Evolutionary conservation across 495 filamentous ascomycete species (phyloP), one percentile per base, ranked within the genome.

Genomic region (Lasiosphaeris hirsuta): DNA sequence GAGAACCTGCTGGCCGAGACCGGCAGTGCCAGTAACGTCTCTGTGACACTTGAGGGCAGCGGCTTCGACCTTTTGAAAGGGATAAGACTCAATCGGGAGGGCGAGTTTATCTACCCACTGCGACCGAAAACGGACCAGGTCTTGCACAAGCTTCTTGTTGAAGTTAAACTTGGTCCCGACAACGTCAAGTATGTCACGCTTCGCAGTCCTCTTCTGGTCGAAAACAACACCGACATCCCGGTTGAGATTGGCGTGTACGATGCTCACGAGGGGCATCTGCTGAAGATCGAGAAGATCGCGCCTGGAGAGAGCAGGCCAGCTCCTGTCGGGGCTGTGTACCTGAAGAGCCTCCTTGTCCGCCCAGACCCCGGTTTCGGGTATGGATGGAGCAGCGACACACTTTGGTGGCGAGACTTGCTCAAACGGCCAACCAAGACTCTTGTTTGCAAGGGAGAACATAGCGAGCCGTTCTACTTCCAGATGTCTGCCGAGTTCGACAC

Each of bases 101-200:
- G 94, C 40, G 94, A 98, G 69, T 83, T 84, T 44, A 67, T 98
- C 13, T 97, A 96, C 71, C 90, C 84, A 46, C 77, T 98, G 47
- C 90, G 91, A 10, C 85, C 89, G 52, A 92, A 93, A 67, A 66
- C 72, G 2, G 86, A 96, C 63, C 77, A 86, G 43, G 80, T 96
- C 15, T 80, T 90, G 63, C 95, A 98, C 70, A 87, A 91, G 30
- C 79, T 98, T 15, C 81, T 97, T 36, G 93, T 97, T 33, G 92
- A 98, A 53, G 87, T 98, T 60, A 92, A 84, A 49, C 82, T 98
- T 35, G 93, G 91, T 19, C 71, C 83, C 3, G 92, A 98, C 72
- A 97, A 96, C 58, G 87, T 98, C 71, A 98, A 98, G 73, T 93
- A 96, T 69, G 94, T 98, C 64, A 97, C 91, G 8, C 90, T 98